Percentiles rank a stretch among this genome's conserved stretches.
Evolutionary conservation across 192 early-diverging fungal genomes (phyloP).

Genomic region (Backusella tarrabulga): DNA sequence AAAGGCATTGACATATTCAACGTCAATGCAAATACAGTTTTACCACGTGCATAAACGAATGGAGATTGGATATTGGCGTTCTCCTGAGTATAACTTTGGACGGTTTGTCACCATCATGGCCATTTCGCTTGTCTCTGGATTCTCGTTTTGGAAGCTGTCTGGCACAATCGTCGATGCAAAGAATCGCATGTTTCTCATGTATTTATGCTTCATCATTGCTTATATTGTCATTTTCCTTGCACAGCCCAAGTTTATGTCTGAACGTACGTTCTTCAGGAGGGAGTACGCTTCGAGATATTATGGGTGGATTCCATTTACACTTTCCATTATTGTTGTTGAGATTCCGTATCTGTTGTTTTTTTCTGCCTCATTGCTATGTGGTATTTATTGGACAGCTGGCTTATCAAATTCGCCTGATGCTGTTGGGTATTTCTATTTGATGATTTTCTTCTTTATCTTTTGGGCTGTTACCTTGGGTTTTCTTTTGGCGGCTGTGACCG

Average conservation of each 20-base stretch:
- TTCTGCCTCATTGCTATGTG: constrained; percentile 48
- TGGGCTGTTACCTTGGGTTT: constrained; percentile 16
- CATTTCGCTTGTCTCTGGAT: constrained; percentile 57
- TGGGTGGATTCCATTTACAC: constrained; percentile 57
- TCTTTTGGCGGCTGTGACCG: constrained; percentile 54
- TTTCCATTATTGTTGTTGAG: constrained; percentile 58
- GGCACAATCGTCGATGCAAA: constrained; percentile 48
- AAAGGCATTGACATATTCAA: constrained; percentile 16
- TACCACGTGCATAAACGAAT: constrained; percentile 58
- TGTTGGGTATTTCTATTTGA: constrained; percentile 60
- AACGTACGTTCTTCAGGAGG: constrained; percentile 56
- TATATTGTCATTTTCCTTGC: constrained; percentile 57
- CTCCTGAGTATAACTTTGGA: constrained; percentile 66
- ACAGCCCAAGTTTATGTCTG: constrained; percentile 58
- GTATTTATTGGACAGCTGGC: constrained; percentile 61
- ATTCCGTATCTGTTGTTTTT: constrained; percentile 58
- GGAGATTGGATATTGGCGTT: constrained; percentile 65
- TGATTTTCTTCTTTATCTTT: constrained; percentile 48
- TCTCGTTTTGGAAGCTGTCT: constrained; percentile 65
- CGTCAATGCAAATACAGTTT: constrained; percentile 40
- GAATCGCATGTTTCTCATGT: constrained; percentile 50
- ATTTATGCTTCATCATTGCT: constrained; percentile 38
- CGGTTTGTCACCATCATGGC: constrained; percentile 48
- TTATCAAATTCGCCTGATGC: constrained; percentile 43
- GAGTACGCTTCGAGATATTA: constrained; percentile 62